phyloP scores from a whole-genome alignment of 2,329 filamentous ascomycete genomes.

The Neocucurbitaria cava region DNA sequence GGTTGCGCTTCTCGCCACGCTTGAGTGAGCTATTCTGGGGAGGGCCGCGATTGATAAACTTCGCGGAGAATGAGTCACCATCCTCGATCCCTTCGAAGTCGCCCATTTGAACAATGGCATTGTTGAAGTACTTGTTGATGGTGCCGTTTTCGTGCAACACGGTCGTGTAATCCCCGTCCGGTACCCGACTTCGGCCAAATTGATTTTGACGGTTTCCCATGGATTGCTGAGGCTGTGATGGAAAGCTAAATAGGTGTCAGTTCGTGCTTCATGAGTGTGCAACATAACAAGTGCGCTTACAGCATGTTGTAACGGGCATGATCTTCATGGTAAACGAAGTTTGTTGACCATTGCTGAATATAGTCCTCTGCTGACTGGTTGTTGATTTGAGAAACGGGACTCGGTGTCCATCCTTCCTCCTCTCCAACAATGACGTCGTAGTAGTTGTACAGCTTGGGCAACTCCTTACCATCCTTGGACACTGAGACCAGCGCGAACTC shows the following conservation, averaged over 20 bases:
- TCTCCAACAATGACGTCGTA: slow-evolving; percentile 25
- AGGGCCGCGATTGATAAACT: slow-evolving; percentile 29
- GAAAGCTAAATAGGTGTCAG: slow-evolving; percentile 15
- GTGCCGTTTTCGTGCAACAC: slow-evolving; percentile 36
- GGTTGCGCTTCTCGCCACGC: background rate
- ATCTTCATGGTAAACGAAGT: slow-evolving; percentile 37
- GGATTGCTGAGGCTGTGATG: slow-evolving; percentile 19
- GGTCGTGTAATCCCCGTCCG: slow-evolving; percentile 22
- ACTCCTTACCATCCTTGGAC: slow-evolving; percentile 32
- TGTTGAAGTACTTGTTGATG: slow-evolving; percentile 18
- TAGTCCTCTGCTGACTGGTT: slow-evolving; percentile 33
- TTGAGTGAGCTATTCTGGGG: slow-evolving; percentile 5
- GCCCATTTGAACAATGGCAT: slow-evolving; percentile 16
- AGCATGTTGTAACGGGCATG: slow-evolving; percentile 45
- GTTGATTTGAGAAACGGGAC: slow-evolving; percentile 41
- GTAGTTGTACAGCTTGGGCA: slow-evolving; percentile 41
- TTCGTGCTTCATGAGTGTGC: background rate
- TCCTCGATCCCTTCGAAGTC: slow-evolving; percentile 37
- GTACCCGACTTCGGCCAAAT: slow-evolving; percentile 14
- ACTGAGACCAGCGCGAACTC: slow-evolving; percentile 30
- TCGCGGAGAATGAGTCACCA: slow-evolving; percentile 44
- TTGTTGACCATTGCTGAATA: slow-evolving; percentile 31
- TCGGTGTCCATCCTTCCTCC: slow-evolving; percentile 24
- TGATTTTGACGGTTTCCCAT: slow-evolving; percentile 4
- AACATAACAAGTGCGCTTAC: background rate